Percentiles rank a stretch among this genome's conserved stretches.
phyloP scores from a whole-genome alignment of 805 yeast species.

The Candida dendrica region DNA sequence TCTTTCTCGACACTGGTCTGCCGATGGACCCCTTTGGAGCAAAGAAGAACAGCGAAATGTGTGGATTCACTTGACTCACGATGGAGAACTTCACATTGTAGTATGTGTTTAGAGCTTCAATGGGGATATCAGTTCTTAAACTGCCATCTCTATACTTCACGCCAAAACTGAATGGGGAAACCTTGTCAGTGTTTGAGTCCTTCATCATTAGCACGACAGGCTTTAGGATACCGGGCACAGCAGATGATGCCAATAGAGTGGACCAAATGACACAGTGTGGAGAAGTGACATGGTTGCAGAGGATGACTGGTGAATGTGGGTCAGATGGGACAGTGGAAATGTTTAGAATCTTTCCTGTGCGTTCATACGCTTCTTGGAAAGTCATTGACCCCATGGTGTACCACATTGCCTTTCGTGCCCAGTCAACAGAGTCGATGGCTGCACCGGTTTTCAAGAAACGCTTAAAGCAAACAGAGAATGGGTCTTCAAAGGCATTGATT shows the following conservation, averaged over 20 bases:
- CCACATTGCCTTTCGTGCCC: constrained; percentile 66
- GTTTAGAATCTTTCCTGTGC: constrained; percentile 66
- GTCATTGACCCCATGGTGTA: constrained; percentile 70
- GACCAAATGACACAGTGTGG: constrained; percentile 84
- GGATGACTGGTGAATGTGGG: constrained; percentile 72
- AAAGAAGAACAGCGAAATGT: constrained; percentile 65
- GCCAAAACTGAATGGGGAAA: constrained; percentile 67
- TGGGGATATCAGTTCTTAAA: constrained; percentile 70
- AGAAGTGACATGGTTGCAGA: constrained; percentile 69
- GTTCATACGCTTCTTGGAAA: constrained; percentile 58
- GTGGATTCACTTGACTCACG: constrained; percentile 82
- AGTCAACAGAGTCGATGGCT: constrained; percentile 62
- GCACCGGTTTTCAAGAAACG: constrained; percentile 75
- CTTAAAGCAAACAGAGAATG: constrained; percentile 50
- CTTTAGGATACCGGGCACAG: constrained; percentile 75
- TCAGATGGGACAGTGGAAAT: constrained; percentile 78
- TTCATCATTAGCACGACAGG: constrained; percentile 79
- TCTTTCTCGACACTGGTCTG: constrained; percentile 58
- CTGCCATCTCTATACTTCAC: constrained; percentile 74
- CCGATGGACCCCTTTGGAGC: constrained; percentile 81
- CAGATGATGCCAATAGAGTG: constrained; percentile 66
- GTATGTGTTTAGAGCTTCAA: constrained; percentile 64
- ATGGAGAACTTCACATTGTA: constrained; percentile 70
- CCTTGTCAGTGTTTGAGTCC: constrained; percentile 26
- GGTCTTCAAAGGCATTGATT: constrained; percentile 65